Evolutionary conservation across 1,284 basidiomycete species (phyloP).

Genomic region (Caloboletus inedulis): DNA sequence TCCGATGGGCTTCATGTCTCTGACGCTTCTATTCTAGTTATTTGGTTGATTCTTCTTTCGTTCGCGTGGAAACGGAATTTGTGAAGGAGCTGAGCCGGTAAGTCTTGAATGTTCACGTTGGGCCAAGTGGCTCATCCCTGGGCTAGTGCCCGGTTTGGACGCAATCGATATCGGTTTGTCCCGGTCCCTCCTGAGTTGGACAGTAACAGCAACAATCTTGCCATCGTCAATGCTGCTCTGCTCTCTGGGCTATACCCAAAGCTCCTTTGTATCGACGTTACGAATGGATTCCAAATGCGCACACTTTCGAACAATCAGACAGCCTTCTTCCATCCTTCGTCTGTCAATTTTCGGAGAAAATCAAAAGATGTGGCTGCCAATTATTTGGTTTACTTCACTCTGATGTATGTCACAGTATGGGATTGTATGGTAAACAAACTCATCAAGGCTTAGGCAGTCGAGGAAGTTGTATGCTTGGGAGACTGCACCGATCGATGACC

Average conservation of each 20-base stretch:
- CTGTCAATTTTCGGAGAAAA: slow-evolving; percentile 76
- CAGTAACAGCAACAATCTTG: slow-evolving; percentile 60
- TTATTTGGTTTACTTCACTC: slow-evolving; percentile 83
- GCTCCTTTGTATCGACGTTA: slow-evolving; percentile 69
- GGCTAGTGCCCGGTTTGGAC: slow-evolving; percentile 68
- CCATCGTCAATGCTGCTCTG: slow-evolving; percentile 80
- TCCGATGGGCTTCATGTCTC: neutral
- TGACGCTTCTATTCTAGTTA: slow-evolving; percentile 45
- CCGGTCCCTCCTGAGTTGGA: slow-evolving; percentile 72
- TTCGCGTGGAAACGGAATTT: slow-evolving; percentile 66
- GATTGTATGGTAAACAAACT: slow-evolving; percentile 2
- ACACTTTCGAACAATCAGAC: slow-evolving; percentile 88
- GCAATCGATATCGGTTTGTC: slow-evolving; percentile 76
- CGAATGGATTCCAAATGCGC: slow-evolving; percentile 59
- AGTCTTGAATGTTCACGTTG: slow-evolving; percentile 1
- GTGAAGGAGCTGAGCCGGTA: slow-evolving; percentile 73
- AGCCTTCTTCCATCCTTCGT: slow-evolving; percentile 89
- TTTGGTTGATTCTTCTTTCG: slow-evolving; percentile 86
- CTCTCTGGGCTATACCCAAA: slow-evolving; percentile 92
- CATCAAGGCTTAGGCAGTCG: slow-evolving; percentile 64
- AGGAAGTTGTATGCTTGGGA: slow-evolving; percentile 98
- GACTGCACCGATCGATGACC: slow-evolving; percentile 85
- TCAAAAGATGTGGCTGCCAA: slow-evolving; percentile 71
- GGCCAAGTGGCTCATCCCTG: neutral
- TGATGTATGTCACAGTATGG: slow-evolving; percentile 60